These are phyloP conservation scores for Comarum palustre DNA, from an alignment of 306 rosid species.

Conservation along the genomic window DNA sequence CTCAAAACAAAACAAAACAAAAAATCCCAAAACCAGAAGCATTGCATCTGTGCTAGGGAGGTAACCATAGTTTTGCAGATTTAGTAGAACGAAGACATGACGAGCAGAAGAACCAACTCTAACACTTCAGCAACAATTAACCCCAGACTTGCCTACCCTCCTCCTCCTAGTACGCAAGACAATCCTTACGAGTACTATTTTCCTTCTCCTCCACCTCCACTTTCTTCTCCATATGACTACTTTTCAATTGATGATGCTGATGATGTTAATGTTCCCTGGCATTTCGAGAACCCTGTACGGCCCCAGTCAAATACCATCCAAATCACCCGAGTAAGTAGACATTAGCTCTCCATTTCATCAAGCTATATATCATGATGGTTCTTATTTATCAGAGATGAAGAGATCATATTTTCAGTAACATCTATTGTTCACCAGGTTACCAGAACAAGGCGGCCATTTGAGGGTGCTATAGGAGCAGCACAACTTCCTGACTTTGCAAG, in stretches of 20 bases:
- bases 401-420: constrained; percentile 8
- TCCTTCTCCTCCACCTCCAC: background rate
- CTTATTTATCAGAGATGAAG: background rate
- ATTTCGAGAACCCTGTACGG: constrained; percentile 32
- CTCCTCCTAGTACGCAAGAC: background rate
- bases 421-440: constrained; percentile 34
- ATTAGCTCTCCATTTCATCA: background rate
- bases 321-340: constrained; percentile 32
- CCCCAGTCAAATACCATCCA: constrained; percentile 34
- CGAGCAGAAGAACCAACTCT: constrained; percentile 44
- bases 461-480: constrained; percentile 24
- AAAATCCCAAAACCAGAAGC: background rate
- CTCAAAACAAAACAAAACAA: background rate
- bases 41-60: constrained; percentile 14
- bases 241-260: background rate
- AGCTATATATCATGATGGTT: background rate
- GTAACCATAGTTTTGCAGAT: constrained; percentile 8
- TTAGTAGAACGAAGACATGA: constrained; percentile 21
- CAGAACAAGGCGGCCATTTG: constrained; percentile 28
- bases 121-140: constrained; percentile 21
- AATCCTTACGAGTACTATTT: background rate
- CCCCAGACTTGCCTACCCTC: constrained; percentile 13
- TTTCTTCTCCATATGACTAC: constrained; percentile 5
- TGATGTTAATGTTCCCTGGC: constrained; percentile 9
- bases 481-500: constrained; percentile 25